Base-by-base conservation (phyloP, 345 rosid genomes). In the Luvunga scandens region DNA sequence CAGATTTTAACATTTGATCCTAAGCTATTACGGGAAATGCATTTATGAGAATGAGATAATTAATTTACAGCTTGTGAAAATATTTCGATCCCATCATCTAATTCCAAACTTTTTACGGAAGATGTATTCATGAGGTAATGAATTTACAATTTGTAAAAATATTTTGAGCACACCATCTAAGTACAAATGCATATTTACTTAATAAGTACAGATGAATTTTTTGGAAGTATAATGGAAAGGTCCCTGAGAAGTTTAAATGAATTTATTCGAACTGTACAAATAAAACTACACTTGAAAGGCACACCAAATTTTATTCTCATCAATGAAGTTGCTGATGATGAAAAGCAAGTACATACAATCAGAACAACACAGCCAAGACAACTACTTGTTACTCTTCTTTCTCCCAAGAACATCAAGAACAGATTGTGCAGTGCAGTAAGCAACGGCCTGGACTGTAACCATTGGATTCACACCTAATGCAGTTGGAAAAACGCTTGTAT, bases 401-500 rank as follows among this genome's bases (percentile, higher is more conserved):
- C 85, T 80, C 83, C 81, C 69, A 10, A 94, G 94, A 70, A 75
- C 80, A 38, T 86, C 85, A 31, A 89, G 77, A 67, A 89, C 90
- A 12, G 96, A 87, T 27, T 84, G 90, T 42, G 91, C 92, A 42
- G 90, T 89, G 79, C 98, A 91, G 62, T 91, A 92, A 69, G 97
- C 92, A 75, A 91, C 90, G 13, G 98, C 90, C 80, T 92, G 97
- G 67, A 92, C 87, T 1, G 93, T 93, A 64, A 94, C 94, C 97
- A 93, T 91, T 7, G 95, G 97, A 81, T 94, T 93, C 75, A 93
- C 92, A 2, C 97, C 97, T 59, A 94, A 80, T 71, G 97, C 97
- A 2, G 97, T 89, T 13, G 97, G 98, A 75, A 94, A 93, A 28
- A 94, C 97, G 76, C 94, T 90, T 22, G 94, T 76, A 70, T 94